phyloP scores from a whole-genome alignment of 2,329 filamentous ascomycete genomes.

The Venturia pyrina region DNA sequence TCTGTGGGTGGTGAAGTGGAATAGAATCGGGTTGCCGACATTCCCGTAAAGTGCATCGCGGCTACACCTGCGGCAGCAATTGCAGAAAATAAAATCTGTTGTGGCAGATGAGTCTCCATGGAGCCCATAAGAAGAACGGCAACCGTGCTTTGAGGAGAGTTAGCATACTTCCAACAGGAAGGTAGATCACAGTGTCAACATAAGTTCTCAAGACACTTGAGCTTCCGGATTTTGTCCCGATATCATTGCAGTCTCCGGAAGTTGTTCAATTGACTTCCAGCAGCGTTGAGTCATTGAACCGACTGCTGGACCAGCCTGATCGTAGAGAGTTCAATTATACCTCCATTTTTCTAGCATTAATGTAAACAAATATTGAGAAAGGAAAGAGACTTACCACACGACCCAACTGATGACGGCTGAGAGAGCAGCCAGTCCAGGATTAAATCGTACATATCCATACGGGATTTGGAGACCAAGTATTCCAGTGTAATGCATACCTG shows the following conservation, averaged over 20 bases:
- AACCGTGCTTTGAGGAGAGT: slow-evolving; percentile 15
- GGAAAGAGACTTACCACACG: slow-evolving; percentile 15
- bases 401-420: slow-evolving; percentile 25
- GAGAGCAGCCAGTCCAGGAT: slow-evolving; percentile 20
- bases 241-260: neutral
- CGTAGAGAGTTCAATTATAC: too few relatives aligned
- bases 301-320: too few relatives aligned
- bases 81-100: slow-evolving; percentile 24
- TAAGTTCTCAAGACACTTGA: neutral
- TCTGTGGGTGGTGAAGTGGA: slow-evolving; percentile 18
- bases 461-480: slow-evolving; percentile 23
- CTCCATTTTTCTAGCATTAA: neutral
- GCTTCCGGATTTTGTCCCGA: neutral
- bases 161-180: neutral
- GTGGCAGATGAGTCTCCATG: slow-evolving; percentile 24
- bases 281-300: too few relatives aligned
- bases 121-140: slow-evolving; percentile 24
- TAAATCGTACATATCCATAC: slow-evolving; percentile 19
- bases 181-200: neutral
- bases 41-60: slow-evolving; percentile 28
- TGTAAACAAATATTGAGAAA: neutral
- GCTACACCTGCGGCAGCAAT: slow-evolving; percentile 25
- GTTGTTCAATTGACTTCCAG: too few relatives aligned
- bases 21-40: slow-evolving; percentile 24
- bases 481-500: slow-evolving; percentile 25